Evolutionary conservation across 2,329 filamentous ascomycete genomes (phyloP), one percentile per base, ranked within the genome.

Genomic region (Claviceps pusilla): DNA sequence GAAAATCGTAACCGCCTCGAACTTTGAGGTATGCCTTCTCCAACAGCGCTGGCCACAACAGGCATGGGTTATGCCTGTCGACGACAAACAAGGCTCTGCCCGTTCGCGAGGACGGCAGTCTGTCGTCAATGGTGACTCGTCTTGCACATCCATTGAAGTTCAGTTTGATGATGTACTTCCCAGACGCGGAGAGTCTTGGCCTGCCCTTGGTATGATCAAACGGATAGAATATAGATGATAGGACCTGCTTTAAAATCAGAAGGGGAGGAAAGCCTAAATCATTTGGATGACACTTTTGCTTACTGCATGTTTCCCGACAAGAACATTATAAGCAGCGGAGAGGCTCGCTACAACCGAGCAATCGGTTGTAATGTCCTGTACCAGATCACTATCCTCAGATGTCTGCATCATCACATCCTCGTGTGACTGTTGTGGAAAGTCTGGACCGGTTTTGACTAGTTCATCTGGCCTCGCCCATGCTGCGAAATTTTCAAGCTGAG

Each of bases 1-100:
- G 91, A 60, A 98, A 98, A 64, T 98, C 90, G 66, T 98, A 98
- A 39, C 93, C 93, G 33, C 93, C 93, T 54, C 91, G 81, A 11
- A 97, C 82, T 71, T 97, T 98, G 1, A 98, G 74, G 61, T 98
- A 98, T 0, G 93, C 93, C 65, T 98, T 98, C 66, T 98, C 93
- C 16, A 97, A 73, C 4, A 98, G 75, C 2, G 91, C 89, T 6
- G 93, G 93, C 89, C 91, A 97, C 14, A 97, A 71, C 14, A 94
- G 74, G n/a, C 72, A 75, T 4, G 87, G 85, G 59, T 95, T 89
- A 46, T 83, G 83, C 41, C 89, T 80, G 62, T 97, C 91, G 48
- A 94, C 79, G 10, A 97, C 90, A 66, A 95, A 89, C 3, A 98
- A 78, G 6, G 86, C 82, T 35, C 89, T 80, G 43, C 81, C 75